Base-by-base conservation (phyloP, 176 grass and related monocot genomes). In the Carex kokanica region DNA sequence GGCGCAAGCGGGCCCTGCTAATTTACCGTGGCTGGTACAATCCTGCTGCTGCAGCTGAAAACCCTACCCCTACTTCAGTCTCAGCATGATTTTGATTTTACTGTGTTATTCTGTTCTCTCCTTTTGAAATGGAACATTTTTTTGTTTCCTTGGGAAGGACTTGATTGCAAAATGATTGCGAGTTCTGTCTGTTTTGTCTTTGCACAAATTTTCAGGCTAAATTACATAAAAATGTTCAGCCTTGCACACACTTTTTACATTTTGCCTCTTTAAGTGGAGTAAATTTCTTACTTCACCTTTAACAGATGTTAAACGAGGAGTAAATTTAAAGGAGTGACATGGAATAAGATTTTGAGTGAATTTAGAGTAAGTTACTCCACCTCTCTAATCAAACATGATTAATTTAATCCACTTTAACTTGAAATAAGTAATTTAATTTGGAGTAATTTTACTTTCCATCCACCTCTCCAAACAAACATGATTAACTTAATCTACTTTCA, bases 1-100 rank as follows among this genome's bases (percentile, higher is more conserved):
- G 96, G 81, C 81, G 88, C 68, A 98, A 93, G 96, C 95, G 87
- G 84, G 82, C 91, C 49, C 88, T 98, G 12, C 86, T 95, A 61
- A 87, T 98, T 67, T 83, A 88, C 60, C 96, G 88, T 87, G 93
- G 96, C 63, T 98, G 92, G 92, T 98, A 98, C 59, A 88, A 83
- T 71, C 89, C 96, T 25, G 87, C 81, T 21, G 80, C 96, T 25
- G 87, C 81, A 27, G 70, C 88, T 59, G 83, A 83, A 74, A 68
- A 87, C 61, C 75, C 87, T 54, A 78, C 80, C 15, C 62, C 87
- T 54, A 81, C 80, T 11, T 62, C 84, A 24, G 27, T 84, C 29
- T 47, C 51, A 10, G 49, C 51, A 3, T 78, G 24, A 78, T 56
- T 77, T 55, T 56, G 24, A 56, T 56, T 78, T 11, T 77, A 17